These are phyloP conservation scores for Phytophthora brassicae DNA, from an alignment of 352 stramenopile genomes.

Conservation along the genomic window DNA sequence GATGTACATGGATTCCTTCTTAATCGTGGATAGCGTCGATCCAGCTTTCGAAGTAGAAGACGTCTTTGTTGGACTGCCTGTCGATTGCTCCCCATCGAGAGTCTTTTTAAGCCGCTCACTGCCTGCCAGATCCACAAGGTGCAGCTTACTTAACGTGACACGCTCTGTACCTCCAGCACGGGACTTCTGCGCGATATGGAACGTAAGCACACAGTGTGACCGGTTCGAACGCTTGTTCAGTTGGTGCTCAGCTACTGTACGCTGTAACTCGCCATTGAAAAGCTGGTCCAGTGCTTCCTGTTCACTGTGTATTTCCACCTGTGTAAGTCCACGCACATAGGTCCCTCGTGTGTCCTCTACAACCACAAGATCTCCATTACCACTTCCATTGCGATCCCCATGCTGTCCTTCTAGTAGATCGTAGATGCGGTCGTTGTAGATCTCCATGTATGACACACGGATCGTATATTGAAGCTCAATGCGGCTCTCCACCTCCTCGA, in stretches of 20 bases:
- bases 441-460: slow-evolving; percentile 94
- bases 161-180: slow-evolving; percentile 68
- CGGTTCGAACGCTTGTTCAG: slow-evolving; percentile 94
- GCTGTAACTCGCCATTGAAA: slow-evolving; percentile 90
- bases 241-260: slow-evolving; percentile 93
- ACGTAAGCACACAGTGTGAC: slow-evolving; percentile 93
- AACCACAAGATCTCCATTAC: slow-evolving; percentile 71
- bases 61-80: slow-evolving; percentile 15
- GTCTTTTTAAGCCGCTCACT: slow-evolving; percentile 95
- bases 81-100: slow-evolving; percentile 53
- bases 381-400: slow-evolving; percentile 12
- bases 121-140: slow-evolving; percentile 95
- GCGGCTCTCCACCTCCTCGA: slow-evolving; percentile 86
- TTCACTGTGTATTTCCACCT: slow-evolving; percentile 76
- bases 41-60: slow-evolving; percentile 12
- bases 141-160: slow-evolving; percentile 88
- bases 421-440: slow-evolving; percentile 96
- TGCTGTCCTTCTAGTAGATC: slow-evolving; percentile 75
- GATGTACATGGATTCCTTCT: slow-evolving; percentile 98
- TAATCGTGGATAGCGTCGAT: slow-evolving; percentile 73
- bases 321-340: slow-evolving; percentile 87
- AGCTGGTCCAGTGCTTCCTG: slow-evolving; percentile 91
- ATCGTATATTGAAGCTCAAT: slow-evolving; percentile 90
- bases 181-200: slow-evolving; percentile 91
- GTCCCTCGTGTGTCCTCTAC: slow-evolving; percentile 83